A percentile compares a stretch with the other conserved stretches of the same genome.
These are phyloP conservation scores for Fibroporia radiculosa DNA, from an alignment of 768 basidiomycete species.

Conservation along the genomic window DNA sequence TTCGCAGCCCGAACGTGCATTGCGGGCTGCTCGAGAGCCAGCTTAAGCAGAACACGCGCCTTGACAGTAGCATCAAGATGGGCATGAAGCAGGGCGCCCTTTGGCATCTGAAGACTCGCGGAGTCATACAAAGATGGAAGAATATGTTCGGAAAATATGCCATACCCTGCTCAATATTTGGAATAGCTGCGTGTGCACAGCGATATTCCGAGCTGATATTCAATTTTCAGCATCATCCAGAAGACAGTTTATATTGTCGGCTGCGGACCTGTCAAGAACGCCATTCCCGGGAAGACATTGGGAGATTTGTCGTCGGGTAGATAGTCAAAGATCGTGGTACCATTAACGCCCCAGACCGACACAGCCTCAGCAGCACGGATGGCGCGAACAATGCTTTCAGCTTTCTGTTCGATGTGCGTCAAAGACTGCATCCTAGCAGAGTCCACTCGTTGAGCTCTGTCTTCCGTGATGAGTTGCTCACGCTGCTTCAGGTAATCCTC, in stretches of 20 bases:
- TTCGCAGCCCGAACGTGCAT: slow-evolving; percentile 48
- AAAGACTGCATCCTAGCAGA: slow-evolving; percentile 2
- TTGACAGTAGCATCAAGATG: slow-evolving; percentile 74
- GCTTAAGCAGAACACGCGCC: slow-evolving; percentile 39
- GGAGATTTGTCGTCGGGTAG: slow-evolving; percentile 32
- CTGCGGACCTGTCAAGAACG: slow-evolving; percentile 56
- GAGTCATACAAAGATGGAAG: neutral
- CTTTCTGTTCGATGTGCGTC: slow-evolving; percentile 33
- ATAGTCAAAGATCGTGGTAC: slow-evolving; percentile 13
- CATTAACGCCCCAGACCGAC: slow-evolving; percentile 49
- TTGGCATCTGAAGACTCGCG: slow-evolving; percentile 57
- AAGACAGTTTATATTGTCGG: neutral
- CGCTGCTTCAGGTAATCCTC: slow-evolving; percentile 18
- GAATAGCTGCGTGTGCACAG: slow-evolving; percentile 56
- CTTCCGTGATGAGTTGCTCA: slow-evolving; percentile 20
- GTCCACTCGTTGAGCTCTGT: slow-evolving; percentile 22
- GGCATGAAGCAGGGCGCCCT: slow-evolving; percentile 66
- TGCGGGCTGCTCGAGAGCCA: slow-evolving; percentile 48
- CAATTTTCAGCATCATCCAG: neutral
- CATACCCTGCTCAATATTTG: slow-evolving; percentile 50
- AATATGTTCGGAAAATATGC: neutral
- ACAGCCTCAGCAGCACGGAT: slow-evolving; percentile 48
- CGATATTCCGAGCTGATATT: slow-evolving; percentile 21
- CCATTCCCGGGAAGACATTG: slow-evolving; percentile 73
- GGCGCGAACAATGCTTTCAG: slow-evolving; percentile 47